Evolutionary conservation across 805 yeast species (phyloP), one percentile per base, ranked within the genome.

Genomic region (Maudiozyma pseudohumilis): DNA sequence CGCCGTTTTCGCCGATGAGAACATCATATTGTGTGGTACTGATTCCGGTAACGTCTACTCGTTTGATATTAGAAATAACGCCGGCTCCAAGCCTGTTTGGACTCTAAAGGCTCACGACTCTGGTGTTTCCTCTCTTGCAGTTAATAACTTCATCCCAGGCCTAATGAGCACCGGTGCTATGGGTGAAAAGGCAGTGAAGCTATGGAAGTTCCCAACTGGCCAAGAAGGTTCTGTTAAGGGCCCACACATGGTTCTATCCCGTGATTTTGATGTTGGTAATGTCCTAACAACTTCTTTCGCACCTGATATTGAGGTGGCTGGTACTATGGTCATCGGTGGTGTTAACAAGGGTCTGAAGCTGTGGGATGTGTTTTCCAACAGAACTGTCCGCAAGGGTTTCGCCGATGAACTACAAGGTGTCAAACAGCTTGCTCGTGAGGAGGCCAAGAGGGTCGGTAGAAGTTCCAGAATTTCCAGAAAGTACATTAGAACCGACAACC

Each of bases 41-140:
- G 98, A 92, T 59, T 70, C 74, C 45, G 98, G 98, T 57, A 77
- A 77, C 52, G 75, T 92, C 19, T 85, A 85, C 65, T 80, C 89
- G 44, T 89, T 81, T 52, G 98, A 89, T 60, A 80, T 85, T 32
- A 75, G 95, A 59, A 65, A 64, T 35, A 52, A 47, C 22, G 73
- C 68, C 27, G 70, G 69, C 32, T 64, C 68, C 40, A 72, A 70
- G 46, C 88, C 96, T 15, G 52, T 89, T 23, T 92, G 98, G 98
- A 85, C 95, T 2, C 68, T 92, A 49, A 95, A 92, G 60, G 97
- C 97, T 2, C 98, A 92, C 59, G 97, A 92, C 63, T 74, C 94
- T 2, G 96, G 95, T 43, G 80, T 92, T 43, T 80, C 96, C 4
- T 69, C 89, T 2, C 70, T 92, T 48, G 80, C 80, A 47, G 70